Evolutionary conservation across 1,139 yeast species (phyloP).

Genomic region (Debaryomyces nepalensis): DNA sequence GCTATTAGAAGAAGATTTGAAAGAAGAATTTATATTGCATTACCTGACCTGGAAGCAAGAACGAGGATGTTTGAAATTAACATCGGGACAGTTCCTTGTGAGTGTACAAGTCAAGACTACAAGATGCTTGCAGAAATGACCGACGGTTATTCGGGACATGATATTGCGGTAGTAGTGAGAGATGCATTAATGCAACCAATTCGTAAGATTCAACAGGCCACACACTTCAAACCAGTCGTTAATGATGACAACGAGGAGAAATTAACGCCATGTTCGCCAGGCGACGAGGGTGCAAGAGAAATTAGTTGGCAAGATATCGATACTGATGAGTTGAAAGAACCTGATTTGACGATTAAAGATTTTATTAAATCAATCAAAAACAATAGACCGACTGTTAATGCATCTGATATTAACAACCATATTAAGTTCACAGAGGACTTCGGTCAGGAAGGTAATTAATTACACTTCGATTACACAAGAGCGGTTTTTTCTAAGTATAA

Average conservation of each 20-base stretch:
- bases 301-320: conserved; percentile 93
- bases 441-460: conserved; percentile 91
- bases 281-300: conserved; percentile 83
- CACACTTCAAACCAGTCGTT: conserved; percentile 77
- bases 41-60: conserved; percentile 92
- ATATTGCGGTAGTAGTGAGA: conserved; percentile 93
- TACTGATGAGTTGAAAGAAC: conserved; percentile 88
- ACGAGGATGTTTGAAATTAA: conserved; percentile 92
- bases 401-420: conserved; percentile 78
- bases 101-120: conserved; percentile 72
- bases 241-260: conserved; percentile 45
- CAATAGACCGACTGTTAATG: conserved; percentile 94
- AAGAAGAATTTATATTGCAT: conserved; percentile 89
- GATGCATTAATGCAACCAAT: conserved; percentile 99
- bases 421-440: conserved; percentile 89
- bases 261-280: conserved; percentile 95
- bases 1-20: conserved; percentile 98
- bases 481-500: conserved; percentile 15
- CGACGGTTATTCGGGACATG: conserved; percentile 97
- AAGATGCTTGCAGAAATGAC: conserved; percentile 88
- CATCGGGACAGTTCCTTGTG: conserved; percentile 89
- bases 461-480: background rate
- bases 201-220: conserved; percentile 92
- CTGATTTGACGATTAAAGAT: conserved; percentile 87
- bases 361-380: conserved; percentile 90